Evolutionary conservation across 768 basidiomycete genomes (phyloP), one percentile per base, ranked within the genome.

Genomic region (Amanita inopinata): DNA sequence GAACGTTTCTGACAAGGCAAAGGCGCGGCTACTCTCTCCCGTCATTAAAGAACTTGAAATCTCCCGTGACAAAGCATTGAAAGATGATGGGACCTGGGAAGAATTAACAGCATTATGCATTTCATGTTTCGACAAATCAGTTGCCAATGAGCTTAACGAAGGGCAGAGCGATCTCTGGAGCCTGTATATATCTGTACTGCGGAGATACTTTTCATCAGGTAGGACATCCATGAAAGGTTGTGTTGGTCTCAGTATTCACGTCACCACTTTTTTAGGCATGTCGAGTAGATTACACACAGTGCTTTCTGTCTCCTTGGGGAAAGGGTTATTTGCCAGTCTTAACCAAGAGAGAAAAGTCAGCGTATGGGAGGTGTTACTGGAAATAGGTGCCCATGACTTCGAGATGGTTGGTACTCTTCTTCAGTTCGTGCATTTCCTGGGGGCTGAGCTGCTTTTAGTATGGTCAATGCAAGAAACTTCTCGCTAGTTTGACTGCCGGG

Each of bases 21-120:
- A 66, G 51, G 61, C 75, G 5, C 66, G 72, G 31, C 70, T 79
- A 40, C 58, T 91, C 4, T 55, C 76, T 11, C 78, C 87, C 0
- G 67, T 75, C 4, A 60, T 90, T 38, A 67, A 73, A 47, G 49
- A 46, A 0, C 47, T 75, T 33, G 17, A 51, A 54, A 20, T 51
- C 49, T 30, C 47, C 52, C 9, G 8, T 8, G 31, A 39, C n/a
- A 4, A 19, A 19, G 27, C 31, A 25, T 14, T 22, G 19, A 17
- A 18, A 28, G 35, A 25, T n/a, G 33, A 35, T 4, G 18, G 36
- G 14, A 24, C 23, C 20, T 33, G 33, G 5, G 57, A 67, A 32
- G 56, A 63, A 25, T 65, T 74, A 20, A 65, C 65, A 3, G 47
- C 60, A 15, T 60, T 65, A 6, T 56, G 71, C 19, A 55, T 77